Conservation (phyloP, 345 rosid genomes). For the Lenwebbia sp. region DNA sequence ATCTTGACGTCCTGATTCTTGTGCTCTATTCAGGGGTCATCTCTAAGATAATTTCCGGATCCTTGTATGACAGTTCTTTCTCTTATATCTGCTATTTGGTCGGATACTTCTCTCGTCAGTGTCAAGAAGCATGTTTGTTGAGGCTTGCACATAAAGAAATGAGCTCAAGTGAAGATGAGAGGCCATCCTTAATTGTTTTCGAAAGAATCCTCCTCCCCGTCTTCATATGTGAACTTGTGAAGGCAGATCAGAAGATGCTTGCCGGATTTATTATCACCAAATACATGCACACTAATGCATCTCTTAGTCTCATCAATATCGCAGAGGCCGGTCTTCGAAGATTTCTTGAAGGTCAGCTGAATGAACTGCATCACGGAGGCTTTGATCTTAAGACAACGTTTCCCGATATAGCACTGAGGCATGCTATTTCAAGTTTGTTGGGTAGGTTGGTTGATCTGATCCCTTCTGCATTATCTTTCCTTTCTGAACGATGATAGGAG, state of each 20-base stretch:
- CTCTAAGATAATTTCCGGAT: constrained; percentile 28
- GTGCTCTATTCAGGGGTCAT: constrained; percentile 51
- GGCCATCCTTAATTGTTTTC: constrained; percentile 21
- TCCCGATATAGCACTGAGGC: constrained; percentile 21
- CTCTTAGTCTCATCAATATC: constrained; percentile 50
- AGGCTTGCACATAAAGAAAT: constrained; percentile 3
- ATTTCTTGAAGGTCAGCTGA: constrained; percentile 52
- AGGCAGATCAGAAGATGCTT: constrained; percentile 55
- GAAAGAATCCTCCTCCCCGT: constrained; percentile 54
- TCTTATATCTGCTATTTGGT: constrained; percentile 60
- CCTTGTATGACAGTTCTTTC: constrained; percentile 39
- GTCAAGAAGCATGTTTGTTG: constrained; percentile 45
- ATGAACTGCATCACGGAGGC: constrained; percentile 19
- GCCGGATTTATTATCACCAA: constrained; percentile 72
- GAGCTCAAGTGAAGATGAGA: constrained; percentile 8
- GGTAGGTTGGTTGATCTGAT: constrained; percentile 31
- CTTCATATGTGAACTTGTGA: constrained; percentile 63
- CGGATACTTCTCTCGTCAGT: constrained; percentile 55
- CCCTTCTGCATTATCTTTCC: constrained; percentile 22
- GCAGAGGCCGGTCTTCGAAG: constrained; percentile 59
- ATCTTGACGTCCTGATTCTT: constrained; percentile 48
- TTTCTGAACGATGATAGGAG: neutral
- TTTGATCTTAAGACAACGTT: constrained; percentile 9
- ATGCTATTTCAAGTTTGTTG: constrained; percentile 31
- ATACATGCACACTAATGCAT: constrained; percentile 71